These are phyloP conservation scores for Heimioporus sp. DNA, from an alignment of 768 basidiomycete species.

Conservation along the genomic window DNA sequence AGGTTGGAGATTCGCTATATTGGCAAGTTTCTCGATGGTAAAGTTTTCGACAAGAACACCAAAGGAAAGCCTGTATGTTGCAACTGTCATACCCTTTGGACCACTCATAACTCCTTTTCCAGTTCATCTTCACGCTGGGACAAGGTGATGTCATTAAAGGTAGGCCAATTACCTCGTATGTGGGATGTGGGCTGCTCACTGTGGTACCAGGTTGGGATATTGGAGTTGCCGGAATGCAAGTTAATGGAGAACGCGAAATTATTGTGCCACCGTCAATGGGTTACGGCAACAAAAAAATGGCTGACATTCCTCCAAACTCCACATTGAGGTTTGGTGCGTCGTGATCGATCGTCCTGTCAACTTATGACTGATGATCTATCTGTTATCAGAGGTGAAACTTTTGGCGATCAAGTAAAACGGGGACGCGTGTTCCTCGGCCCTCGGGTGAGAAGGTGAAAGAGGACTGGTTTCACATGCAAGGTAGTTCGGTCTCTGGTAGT, in stretches of 20 bases:
- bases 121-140: constrained; percentile 82
- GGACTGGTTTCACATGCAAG: constrained; percentile 14
- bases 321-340: constrained; percentile 78
- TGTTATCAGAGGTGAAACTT: constrained; percentile 64
- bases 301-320: constrained; percentile 73
- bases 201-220: constrained; percentile 74
- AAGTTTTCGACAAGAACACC: constrained; percentile 75
- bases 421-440: constrained; percentile 12
- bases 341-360: background rate
- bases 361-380: constrained; percentile 10
- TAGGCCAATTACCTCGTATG: constrained; percentile 23
- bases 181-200: constrained; percentile 2
- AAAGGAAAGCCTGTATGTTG: constrained; percentile 80
- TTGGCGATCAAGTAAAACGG: constrained; percentile 57
- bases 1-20: constrained; percentile 87
- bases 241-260: constrained; percentile 82
- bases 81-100: constrained; percentile 5
- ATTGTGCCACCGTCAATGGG: constrained; percentile 69
- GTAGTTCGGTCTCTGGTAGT: constrained; percentile 15
- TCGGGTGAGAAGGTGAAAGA: constrained; percentile 6
- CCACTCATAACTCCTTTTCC: constrained; percentile 1
- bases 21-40: constrained; percentile 80
- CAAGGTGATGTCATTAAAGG: constrained; percentile 92
- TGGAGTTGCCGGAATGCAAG: constrained; percentile 90
- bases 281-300: constrained; percentile 63